Evolutionary conservation across 257 asterid genomes (phyloP).

Genomic region (Leonotis leonurus): DNA sequence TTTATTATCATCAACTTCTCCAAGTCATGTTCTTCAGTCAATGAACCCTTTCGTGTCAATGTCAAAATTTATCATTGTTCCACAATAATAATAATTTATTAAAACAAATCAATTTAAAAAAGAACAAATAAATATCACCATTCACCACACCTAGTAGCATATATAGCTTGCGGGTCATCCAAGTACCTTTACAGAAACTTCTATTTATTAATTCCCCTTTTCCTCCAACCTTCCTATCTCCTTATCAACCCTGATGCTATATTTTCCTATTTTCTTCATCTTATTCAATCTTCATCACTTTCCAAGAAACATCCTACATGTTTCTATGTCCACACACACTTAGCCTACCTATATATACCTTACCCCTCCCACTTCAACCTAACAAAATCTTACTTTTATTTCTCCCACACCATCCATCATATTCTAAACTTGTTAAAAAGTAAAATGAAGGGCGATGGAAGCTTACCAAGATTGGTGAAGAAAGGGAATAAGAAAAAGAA

Average conservation of each 20-base stretch:
- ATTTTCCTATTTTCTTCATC: constrained; percentile 3
- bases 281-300: constrained; percentile 35
- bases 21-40: constrained; percentile 14
- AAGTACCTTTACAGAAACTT: constrained; percentile 41
- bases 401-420: no score
- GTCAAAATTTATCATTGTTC: not conserved
- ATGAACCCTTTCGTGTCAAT: not conserved
- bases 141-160: constrained; percentile 4
- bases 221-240: constrained; percentile 44
- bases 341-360: constrained; percentile 11
- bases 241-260: constrained; percentile 15
- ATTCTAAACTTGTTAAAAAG: not conserved
- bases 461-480: constrained; percentile 14
- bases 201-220: constrained; percentile 24
- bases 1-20: not conserved
- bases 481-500: constrained; percentile 24
- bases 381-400: not conserved
- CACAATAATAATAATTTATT: not conserved
- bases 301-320: constrained; percentile 67
- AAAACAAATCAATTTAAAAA: no score
- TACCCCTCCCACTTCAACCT: not conserved
- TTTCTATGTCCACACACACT: constrained; percentile 5
- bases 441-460: constrained; percentile 21
- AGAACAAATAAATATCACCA: no score
- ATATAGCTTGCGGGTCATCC: constrained; percentile 47